Evolutionary conservation across 768 basidiomycete species (phyloP), one percentile per base, ranked within the genome.

Genomic region (Neoboletus subvelutipes): DNA sequence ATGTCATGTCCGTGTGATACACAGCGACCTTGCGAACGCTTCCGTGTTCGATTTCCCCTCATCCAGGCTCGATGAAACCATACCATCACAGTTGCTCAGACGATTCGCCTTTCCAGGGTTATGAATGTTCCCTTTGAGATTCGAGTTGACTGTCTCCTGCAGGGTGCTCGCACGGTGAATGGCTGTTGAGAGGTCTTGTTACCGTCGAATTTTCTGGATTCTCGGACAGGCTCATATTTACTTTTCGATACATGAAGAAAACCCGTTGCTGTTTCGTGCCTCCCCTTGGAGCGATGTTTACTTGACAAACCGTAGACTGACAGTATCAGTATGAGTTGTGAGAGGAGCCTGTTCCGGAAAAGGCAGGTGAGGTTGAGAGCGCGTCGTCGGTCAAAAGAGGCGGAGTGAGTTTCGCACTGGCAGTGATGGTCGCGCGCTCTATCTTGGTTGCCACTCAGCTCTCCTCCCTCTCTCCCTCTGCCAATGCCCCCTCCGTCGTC

Each of bases 381-480:
- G 40, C 20, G 29, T 41, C 29, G 33, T 41, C 29, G 33, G 47
- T 60, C 41, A 18, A 49, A 41, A 20, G 34, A 15, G 15, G 28
- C n/a, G 20, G 4, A 49, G 37, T 11, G 18, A 47, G 48, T 37
- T 42, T 58, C 36, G n/a, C 15, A 20, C 29, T 17, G 3, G 22
- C 52, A 36, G 50, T 48, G 36, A 77, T 75, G 75, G 55, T 62
- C 11, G 40, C 64, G 15, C 51, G 57, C 11, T 54, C 57, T 49
- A 58, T 83, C 58, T 67, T 88, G 33, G 75, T 86, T 53, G 75
- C 85, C 5, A 76, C 83, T 5, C 85, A 86, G 54, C 73, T 90
- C 41, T 90, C 88, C 1, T 82, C 87, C 3, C 76, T 90, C 45
- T 84, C 78, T 62, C 76, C 84, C 4, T 71, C 78, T 13, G 67